These are phyloP conservation scores for Eutrema yunnanense DNA, from an alignment of 345 rosid genomes.

Conservation along the genomic window DNA sequence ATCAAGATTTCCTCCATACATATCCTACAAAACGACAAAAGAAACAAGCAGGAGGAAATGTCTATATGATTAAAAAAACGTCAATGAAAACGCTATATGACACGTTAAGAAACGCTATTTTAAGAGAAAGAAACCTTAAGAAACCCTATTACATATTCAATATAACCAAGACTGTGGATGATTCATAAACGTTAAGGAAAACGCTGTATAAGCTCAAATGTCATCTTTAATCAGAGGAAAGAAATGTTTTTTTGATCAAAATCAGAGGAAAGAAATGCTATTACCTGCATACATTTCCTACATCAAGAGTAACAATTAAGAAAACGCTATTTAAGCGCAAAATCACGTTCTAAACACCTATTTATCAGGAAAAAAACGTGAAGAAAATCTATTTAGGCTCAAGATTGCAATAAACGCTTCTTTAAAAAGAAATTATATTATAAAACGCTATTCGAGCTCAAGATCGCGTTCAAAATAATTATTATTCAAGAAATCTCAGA, in stretches of 20 bases:
- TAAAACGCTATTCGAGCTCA: not conserved
- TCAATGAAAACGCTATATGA: too few relatives aligned
- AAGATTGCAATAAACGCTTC: not conserved
- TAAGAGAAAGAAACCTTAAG: too few relatives aligned
- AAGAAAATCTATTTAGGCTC: not conserved
- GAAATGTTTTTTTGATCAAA: too few relatives aligned
- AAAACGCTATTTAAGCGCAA: not conserved
- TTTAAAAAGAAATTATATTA: not conserved
- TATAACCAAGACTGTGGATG: too few relatives aligned
- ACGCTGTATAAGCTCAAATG: too few relatives aligned
- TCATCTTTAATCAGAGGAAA: too few relatives aligned
- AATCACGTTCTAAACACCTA: not conserved
- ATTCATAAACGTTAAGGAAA: too few relatives aligned
- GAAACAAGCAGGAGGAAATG: too few relatives aligned
- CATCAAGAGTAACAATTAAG: not conserved
- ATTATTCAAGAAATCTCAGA: not conserved
- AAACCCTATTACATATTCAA: too few relatives aligned
- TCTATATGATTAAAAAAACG: too few relatives aligned
- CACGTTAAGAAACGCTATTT: too few relatives aligned
- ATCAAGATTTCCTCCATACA: slow-evolving; percentile 41
- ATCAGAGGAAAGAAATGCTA: not conserved
- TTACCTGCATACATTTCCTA: slow-evolving; percentile 57
- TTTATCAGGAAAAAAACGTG: not conserved
- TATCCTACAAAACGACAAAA: slow-evolving; percentile 27
- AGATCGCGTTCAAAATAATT: not conserved